Percentiles rank a stretch among this genome's conserved stretches.
These are phyloP conservation scores for Penicillium sp. DNA, from an alignment of 2,329 filamentous ascomycete species.

Conservation along the genomic window DNA sequence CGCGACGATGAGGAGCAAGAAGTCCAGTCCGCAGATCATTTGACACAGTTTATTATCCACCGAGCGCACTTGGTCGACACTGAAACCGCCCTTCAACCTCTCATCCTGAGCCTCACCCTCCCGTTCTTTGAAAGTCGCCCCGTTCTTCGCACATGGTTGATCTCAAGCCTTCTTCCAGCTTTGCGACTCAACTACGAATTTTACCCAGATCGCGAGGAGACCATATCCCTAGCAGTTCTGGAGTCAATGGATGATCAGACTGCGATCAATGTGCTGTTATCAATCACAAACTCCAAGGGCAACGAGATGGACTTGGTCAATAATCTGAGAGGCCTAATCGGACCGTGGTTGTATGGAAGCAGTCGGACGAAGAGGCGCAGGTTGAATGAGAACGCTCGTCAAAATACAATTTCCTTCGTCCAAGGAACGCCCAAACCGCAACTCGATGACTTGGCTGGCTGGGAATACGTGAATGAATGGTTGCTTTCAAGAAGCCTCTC, in stretches of 20 bases:
- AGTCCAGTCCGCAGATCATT: conserved; percentile 41
- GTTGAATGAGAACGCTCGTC: conserved; percentile 31
- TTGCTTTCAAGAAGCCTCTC: conserved; percentile 48
- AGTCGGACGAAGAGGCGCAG: conserved; percentile 50
- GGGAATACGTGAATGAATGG: conserved; percentile 57
- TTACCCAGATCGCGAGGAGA: conserved; percentile 46
- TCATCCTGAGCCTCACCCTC: conserved; percentile 50
- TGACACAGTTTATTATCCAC: conserved; percentile 55
- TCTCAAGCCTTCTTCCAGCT: conserved; percentile 54
- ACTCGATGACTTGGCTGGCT: conserved; percentile 37
- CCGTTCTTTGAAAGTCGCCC: conserved; percentile 53
- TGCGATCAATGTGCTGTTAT: conserved; percentile 51
- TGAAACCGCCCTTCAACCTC: conserved; percentile 52
- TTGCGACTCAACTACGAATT: conserved; percentile 58
- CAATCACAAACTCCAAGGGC: conserved; percentile 33
- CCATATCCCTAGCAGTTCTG: conserved; percentile 46
- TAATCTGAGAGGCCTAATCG: conserved; percentile 54
- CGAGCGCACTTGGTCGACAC: conserved; percentile 55
- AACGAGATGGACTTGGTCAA: conserved; percentile 41
- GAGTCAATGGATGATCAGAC: conserved; percentile 47
- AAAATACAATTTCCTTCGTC: conserved; percentile 24
- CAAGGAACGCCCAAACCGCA: conserved; percentile 15
- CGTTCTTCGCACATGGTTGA: conserved; percentile 53
- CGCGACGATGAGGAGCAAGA: conserved; percentile 41
- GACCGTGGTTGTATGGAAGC: conserved; percentile 59